Base-by-base conservation (phyloP, 306 rosid genomes). In the Cucurbita pepo region DNA sequence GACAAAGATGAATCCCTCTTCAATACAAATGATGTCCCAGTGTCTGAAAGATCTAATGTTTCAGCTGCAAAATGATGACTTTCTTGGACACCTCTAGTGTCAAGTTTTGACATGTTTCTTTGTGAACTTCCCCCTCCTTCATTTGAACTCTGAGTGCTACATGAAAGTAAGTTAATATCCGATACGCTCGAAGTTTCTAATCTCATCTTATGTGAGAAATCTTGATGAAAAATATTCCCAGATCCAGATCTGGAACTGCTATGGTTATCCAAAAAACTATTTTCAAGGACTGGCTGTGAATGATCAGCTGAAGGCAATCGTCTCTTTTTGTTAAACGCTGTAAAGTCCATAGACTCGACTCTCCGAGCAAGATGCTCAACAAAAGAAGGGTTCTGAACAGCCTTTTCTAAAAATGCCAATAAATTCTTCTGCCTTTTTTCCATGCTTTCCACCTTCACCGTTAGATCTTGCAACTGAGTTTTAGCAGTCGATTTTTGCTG, bases 121-220 rank as follows among this genome's bases (percentile, higher is more conserved):
- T 81, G 85, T 25, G 84, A 79, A 73, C 80, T 85, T 77, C 77
- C 92, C 72, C 85, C 88, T 43, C 89, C 91, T 88, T 91, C 96
- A 54, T 78, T 85, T 76, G 97, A 91, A 84, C 97, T 88, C 79
- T 89, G 95, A 10, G 96, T 86, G 92, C 99, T 89, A 62, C 53
- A 77, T n/a, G 99, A 95, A 76, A 91, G 82, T 74, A 85, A 75
- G 81, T 95, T 89, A 77, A 85, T 83, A 78, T 88, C 95, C 40
- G 99, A 95, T 76, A 86, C 89, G 54, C 92, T 83, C 75, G 96
- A 91, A 56, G 91, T 69, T 77, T 95, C 99, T 50, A 95, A 77
- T 66, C 96, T 84, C 72, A 89, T 89, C 72, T 95, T 94, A 78
- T 71, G 84, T 4, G 91, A 89, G 79, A 95, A 91, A 78, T 91